Evolutionary conservation across 345 rosid species (phyloP).

Genomic region (Salix arbutifolia): DNA sequence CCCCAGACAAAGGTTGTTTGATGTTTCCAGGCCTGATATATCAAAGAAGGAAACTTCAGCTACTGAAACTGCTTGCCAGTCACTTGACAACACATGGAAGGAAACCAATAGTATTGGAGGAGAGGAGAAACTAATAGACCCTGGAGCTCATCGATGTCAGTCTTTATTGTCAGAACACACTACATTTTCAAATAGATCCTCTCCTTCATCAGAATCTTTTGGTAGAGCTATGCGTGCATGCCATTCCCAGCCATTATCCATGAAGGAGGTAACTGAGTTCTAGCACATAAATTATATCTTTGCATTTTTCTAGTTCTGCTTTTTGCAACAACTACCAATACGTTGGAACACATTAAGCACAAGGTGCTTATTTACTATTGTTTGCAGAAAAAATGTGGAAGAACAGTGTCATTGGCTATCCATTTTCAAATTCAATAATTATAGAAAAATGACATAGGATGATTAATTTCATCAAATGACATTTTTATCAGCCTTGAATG

Average conservation of each 20-base stretch:
- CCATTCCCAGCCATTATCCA: constrained; percentile 79
- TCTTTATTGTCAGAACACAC: constrained; percentile 75
- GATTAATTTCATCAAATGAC: neutral
- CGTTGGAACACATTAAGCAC: constrained; percentile 3
- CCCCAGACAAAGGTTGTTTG: constrained; percentile 37
- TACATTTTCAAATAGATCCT: constrained; percentile 41
- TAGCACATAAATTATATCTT: neutral
- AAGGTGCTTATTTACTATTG: neutral
- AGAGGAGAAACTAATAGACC: constrained; percentile 45
- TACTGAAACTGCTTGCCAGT: constrained; percentile 32
- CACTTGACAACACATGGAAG: constrained; percentile 31
- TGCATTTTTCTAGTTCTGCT: neutral
- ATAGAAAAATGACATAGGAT: neutral
- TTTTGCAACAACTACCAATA: neutral
- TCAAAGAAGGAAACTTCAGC: constrained; percentile 41
- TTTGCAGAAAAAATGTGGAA: neutral
- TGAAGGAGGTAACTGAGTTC: constrained; percentile 55
- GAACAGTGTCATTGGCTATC: neutral
- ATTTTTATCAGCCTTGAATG: neutral
- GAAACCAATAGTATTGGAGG: constrained; percentile 27
- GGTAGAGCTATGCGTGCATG: constrained; percentile 60
- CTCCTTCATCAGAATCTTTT: constrained; percentile 52
- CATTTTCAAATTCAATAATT: constrained; percentile 1
- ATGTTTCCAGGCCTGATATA: constrained; percentile 39
- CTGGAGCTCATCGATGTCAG: constrained; percentile 70